Conservation (phyloP, 805 yeast species). For the Myxozyma monticola region DNA sequence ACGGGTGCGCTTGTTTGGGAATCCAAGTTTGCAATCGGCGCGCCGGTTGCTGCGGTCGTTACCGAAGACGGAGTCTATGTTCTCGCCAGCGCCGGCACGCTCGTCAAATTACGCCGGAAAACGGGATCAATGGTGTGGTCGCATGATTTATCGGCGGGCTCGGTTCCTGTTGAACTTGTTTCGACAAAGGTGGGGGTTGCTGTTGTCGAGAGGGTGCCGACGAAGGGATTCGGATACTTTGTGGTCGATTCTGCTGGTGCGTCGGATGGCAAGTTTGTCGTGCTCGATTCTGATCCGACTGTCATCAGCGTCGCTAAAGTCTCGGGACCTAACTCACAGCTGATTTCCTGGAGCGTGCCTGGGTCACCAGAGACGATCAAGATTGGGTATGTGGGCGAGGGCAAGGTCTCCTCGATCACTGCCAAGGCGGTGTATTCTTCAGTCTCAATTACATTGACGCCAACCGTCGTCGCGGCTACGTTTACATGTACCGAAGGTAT, state of each 20-base stretch:
- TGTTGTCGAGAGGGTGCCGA: constrained; percentile 11
- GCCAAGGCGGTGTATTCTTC: constrained; percentile 2
- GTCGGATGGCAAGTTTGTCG: background rate
- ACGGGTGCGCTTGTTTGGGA: constrained; percentile 28
- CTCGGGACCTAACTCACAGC: background rate
- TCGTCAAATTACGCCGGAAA: constrained; percentile 5
- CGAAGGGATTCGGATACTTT: constrained; percentile 12
- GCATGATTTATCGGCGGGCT: constrained; percentile 5
- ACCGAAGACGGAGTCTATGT: constrained; percentile 7
- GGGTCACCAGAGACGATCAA: constrained; percentile 6
- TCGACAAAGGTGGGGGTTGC: background rate
- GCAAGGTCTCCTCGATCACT: background rate
- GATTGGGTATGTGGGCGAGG: constrained; percentile 1
- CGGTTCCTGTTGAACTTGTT: constrained; percentile 10
- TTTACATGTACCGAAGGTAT: too few relatives aligned
- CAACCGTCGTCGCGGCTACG: background rate
- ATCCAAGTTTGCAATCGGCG: constrained; percentile 14
- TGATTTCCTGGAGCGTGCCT: constrained; percentile 16
- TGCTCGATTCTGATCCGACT: constrained; percentile 17
- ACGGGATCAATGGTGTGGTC: constrained; percentile 14
- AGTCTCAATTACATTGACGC: background rate
- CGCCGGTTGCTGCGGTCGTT: constrained; percentile 13
- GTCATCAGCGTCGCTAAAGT: constrained; percentile 9
- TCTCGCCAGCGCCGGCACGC: constrained; percentile 17
- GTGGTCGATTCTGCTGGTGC: constrained; percentile 6